These are phyloP conservation scores for Melaleuca alternifolia DNA, from an alignment of 345 rosid species.

Conservation along the genomic window DNA sequence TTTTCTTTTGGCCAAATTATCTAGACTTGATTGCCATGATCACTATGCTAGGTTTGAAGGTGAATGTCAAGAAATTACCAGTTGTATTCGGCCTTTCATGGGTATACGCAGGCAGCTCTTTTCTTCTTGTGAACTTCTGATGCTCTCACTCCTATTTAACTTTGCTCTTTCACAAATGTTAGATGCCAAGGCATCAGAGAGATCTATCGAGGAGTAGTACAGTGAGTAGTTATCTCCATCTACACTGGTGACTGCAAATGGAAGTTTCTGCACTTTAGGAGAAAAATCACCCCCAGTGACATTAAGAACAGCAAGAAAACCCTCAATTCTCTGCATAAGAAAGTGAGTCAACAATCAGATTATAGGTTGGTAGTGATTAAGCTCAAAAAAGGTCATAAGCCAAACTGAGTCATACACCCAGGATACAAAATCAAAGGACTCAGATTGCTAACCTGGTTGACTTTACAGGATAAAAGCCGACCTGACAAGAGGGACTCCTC, in stretches of 20 bases:
- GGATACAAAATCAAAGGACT: not conserved
- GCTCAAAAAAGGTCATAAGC: not conserved
- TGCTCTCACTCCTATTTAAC: conserved; percentile 27
- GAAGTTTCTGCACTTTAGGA: conserved; percentile 83
- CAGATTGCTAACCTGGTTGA: conserved; percentile 40
- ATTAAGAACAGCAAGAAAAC: conserved; percentile 92
- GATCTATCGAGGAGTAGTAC: conserved; percentile 77
- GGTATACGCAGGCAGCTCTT: conserved; percentile 66
- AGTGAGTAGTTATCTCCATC: conserved; percentile 76
- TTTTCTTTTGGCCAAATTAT: not conserved
- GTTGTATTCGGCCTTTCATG: conserved; percentile 88
- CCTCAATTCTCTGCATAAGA: conserved; percentile 56
- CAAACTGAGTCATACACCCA: not conserved
- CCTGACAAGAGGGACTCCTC: conserved; percentile 97
- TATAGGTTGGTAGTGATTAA: not conserved
- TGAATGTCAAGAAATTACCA: conserved; percentile 33
- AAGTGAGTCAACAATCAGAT: not conserved
- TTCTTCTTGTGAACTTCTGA: conserved; percentile 46
- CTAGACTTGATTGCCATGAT: not conserved
- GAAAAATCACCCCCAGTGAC: conserved; percentile 83
- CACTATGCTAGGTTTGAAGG: not conserved
- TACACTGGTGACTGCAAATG: conserved; percentile 79
- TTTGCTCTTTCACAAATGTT: conserved; percentile 43
- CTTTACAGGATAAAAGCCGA: conserved; percentile 50
- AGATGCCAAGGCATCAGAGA: conserved; percentile 41